Evolutionary conservation across 306 rosid species (phyloP).

Genomic region (Notholithocarpus densiflorus): DNA sequence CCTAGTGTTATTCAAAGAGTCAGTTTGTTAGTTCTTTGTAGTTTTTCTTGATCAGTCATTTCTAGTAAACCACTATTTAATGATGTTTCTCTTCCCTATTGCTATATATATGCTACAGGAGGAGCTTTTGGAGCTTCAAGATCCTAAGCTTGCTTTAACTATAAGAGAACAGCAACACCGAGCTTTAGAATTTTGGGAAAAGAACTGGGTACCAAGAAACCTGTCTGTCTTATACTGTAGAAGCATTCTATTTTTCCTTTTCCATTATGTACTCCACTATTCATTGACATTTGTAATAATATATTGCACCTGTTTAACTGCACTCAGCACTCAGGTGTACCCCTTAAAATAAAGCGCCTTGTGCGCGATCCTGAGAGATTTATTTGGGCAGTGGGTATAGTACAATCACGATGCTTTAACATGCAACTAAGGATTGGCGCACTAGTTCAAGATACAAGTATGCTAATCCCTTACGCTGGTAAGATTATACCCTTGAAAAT

Average conservation of each 20-base stretch:
- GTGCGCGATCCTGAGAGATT: conserved; percentile 77
- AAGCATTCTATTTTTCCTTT: conserved; percentile 17
- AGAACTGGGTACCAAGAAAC: conserved; percentile 64
- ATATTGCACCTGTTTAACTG: conserved; percentile 8
- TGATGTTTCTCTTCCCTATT: conserved; percentile 12
- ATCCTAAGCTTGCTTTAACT: conserved; percentile 67
- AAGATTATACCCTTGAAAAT: conserved; percentile 17
- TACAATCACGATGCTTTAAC: conserved; percentile 84
- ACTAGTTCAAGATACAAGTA: conserved; percentile 70
- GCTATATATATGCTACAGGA: conserved; percentile 47
- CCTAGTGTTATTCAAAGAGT: not conserved
- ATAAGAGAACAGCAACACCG: conserved; percentile 65
- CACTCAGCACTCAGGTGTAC: conserved; percentile 70
- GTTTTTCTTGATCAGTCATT: not conserved
- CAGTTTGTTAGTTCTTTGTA: not conserved
- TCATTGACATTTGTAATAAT: conserved; percentile 15
- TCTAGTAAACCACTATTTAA: not conserved
- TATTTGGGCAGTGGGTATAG: conserved; percentile 86
- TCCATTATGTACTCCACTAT: not conserved
- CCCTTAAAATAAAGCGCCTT: conserved; percentile 87
- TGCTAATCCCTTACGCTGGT: conserved; percentile 95
- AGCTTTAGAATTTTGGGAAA: conserved; percentile 76
- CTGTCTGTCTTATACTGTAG: conserved; percentile 14
- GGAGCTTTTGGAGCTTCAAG: conserved; percentile 86
- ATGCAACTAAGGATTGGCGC: conserved; percentile 79